Percentiles rank a stretch among this genome's conserved stretches.
Evolutionary conservation across 805 yeast genomes (phyloP).

Genomic region (Monosporozyma unispora): DNA sequence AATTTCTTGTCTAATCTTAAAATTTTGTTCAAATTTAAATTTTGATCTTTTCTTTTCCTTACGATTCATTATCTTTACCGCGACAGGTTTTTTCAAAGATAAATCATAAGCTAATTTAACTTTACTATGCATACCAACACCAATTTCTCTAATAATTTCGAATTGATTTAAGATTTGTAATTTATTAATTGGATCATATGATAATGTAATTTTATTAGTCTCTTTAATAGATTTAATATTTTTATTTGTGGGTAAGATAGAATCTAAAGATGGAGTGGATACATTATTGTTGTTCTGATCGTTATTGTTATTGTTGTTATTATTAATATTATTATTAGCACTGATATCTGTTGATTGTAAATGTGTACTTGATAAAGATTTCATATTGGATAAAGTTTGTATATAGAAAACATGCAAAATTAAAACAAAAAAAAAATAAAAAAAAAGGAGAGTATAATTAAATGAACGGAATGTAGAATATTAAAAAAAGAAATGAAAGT

Average conservation of each 20-base stretch:
- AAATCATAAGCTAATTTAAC: slow-evolving; percentile 83
- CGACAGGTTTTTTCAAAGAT: slow-evolving; percentile 59
- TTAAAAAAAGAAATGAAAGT: too few species aligned
- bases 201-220: slow-evolving; percentile 68
- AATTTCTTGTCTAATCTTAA: slow-evolving; percentile 77
- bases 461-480: too few species aligned
- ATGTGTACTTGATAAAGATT: slow-evolving; percentile 3
- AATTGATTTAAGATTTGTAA: slow-evolving; percentile 80
- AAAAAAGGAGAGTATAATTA: too few species aligned
- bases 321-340: not conserved
- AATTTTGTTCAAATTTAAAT: slow-evolving; percentile 38
- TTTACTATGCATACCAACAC: slow-evolving; percentile 98
- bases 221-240: slow-evolving; percentile 46
- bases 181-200: slow-evolving; percentile 79
- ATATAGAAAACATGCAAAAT: not conserved
- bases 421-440: too few species aligned
- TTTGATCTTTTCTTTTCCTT: slow-evolving; percentile 30
- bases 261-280: slow-evolving; percentile 21
- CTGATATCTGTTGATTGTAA: not conserved
- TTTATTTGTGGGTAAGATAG: slow-evolving; percentile 7
- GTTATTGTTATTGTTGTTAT: not conserved
- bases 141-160: slow-evolving; percentile 79
- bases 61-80: slow-evolving; percentile 86
- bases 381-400: not conserved
- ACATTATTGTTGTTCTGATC: not conserved